These are phyloP conservation scores for Salix viminalis DNA, from an alignment of 345 rosid genomes.

Conservation along the genomic window DNA sequence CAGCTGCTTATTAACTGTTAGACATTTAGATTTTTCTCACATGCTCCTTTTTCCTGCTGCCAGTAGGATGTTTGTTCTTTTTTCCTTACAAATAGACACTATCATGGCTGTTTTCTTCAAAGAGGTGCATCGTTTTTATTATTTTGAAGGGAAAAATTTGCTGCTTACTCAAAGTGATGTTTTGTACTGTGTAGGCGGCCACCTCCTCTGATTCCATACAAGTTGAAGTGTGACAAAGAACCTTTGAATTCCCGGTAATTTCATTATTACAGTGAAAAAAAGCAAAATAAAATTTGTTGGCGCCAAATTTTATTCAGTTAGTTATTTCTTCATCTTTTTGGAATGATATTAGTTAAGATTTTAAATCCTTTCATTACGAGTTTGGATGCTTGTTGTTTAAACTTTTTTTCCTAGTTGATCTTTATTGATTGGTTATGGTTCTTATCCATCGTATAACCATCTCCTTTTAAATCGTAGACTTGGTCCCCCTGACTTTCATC, in stretches of 20 bases:
- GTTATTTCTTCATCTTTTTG: background rate
- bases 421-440: constrained; percentile 6
- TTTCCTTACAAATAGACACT: background rate
- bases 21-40: background rate
- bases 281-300: background rate
- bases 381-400: constrained; percentile 5
- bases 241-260: constrained; percentile 75
- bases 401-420: background rate
- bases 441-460: constrained; percentile 4
- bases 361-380: background rate
- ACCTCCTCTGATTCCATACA: constrained; percentile 51
- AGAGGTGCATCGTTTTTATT: background rate
- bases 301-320: background rate
- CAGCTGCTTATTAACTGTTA: background rate
- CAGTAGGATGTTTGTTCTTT: background rate
- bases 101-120: background rate
- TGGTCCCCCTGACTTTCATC: constrained; percentile 95
- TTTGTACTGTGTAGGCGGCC: constrained; percentile 56
- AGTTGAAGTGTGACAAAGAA: constrained; percentile 91
- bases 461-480: constrained; percentile 46
- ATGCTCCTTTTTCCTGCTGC: background rate
- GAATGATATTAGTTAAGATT: background rate
- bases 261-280: constrained; percentile 1
- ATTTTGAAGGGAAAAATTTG: background rate
- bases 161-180: constrained; percentile 2